Conservation (phyloP, 2,329 filamentous ascomycete genomes). For the Botrytis fragariae region DNA sequence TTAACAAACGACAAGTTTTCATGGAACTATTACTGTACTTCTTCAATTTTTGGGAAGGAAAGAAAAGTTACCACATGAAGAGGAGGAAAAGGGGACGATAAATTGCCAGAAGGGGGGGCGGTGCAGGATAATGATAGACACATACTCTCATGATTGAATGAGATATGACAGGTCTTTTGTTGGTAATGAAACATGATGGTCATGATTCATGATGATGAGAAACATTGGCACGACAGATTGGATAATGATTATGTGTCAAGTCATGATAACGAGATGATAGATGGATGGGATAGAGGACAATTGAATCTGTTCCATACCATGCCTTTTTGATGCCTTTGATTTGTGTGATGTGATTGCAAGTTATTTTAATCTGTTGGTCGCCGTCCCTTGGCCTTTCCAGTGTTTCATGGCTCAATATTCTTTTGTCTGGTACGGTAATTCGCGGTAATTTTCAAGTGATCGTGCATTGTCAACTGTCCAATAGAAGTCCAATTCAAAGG, state of each 20-base stretch:
- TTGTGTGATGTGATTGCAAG: not conserved
- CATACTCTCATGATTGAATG: conserved; percentile 11
- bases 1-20: conserved; percentile 10
- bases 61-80: conserved; percentile 18
- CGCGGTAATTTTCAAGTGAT: not conserved
- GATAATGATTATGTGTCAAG: conserved; percentile 5
- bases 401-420: not conserved
- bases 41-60: not conserved
- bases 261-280: conserved; percentile 9
- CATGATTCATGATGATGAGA: conserved; percentile 16
- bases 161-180: conserved; percentile 7
- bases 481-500: too few species aligned
- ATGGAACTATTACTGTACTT: not conserved
- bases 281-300: conserved; percentile 46
- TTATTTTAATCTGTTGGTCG: not conserved
- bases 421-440: not conserved
- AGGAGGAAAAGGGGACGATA: conserved; percentile 10
- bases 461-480: not conserved
- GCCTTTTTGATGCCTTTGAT: not conserved
- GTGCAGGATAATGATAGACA: conserved; percentile 5
- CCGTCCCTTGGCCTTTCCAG: not conserved
- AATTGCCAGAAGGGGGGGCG: not conserved
- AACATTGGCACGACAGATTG: conserved; percentile 2
- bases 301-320: conserved; percentile 45
- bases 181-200: not conserved